Evolutionary conservation across 2,329 filamentous ascomycete genomes (phyloP), one percentile per base, ranked within the genome.

Genomic region (Ophiocordyceps camponoti-rufipedis): DNA sequence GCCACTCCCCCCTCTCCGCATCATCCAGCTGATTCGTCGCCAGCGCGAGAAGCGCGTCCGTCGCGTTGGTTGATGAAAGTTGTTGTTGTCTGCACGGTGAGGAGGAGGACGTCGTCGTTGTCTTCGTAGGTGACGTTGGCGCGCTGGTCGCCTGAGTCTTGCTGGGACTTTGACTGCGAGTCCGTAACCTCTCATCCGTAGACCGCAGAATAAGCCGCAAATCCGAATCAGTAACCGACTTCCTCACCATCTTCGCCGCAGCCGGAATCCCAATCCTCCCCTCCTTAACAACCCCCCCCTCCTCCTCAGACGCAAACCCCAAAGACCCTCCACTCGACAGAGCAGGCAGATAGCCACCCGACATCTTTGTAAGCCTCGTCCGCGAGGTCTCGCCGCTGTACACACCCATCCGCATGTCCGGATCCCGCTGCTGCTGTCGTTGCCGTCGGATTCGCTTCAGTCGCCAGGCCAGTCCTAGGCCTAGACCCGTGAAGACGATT

Each of bases 151-250:
- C 1, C 4, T 7, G 44, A n/a, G 47, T 48, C 47, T 55, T 60
- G 3, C 44, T 19, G 35, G 51, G 43, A 23, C 48, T 49, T 23
- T 33, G 49, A 18, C 53, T 57, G 10, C 47, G 53, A 14, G 19
- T 42, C 12, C 64, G 60, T 13, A 76, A 61, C 10, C 72, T 61
- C 57, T 68, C 60, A 28, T 75, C 73, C 1, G 72, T 77, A 32
- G 64, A 70, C 41, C 62, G 63, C 31, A 77, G 58, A 28, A 77
- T 76, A 48, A 69, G 61, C 1, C 65, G 61, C 28, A 77, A 54
- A 1, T 70, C 70, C 11, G 65, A 62, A 49, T 75, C 72, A 0
- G 70, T 58, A 18, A 49, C 51, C 3, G 54, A 56, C 2, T 51
- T 49, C 29, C 53, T 49, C 11, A 42, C 40, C 40, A 12, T 11